Conservation (phyloP, 352 stramenopile species). For the Phytopythium vexans region DNA sequence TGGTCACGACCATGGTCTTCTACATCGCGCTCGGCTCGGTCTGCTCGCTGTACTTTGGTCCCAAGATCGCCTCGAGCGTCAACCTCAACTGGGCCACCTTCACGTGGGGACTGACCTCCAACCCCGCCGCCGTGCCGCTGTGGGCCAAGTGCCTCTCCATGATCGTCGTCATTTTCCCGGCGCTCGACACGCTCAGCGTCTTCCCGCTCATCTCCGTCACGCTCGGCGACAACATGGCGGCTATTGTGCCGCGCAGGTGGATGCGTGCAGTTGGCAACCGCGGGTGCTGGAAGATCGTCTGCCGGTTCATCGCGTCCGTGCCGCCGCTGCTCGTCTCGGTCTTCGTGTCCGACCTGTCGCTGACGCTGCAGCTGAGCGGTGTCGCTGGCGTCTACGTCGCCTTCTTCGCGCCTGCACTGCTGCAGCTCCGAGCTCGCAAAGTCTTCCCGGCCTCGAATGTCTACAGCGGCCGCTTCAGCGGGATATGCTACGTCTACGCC, state of each 20-base stretch:
- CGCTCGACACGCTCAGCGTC: conserved; percentile 87
- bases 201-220: conserved; percentile 92
- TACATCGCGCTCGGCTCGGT: conserved; percentile 80
- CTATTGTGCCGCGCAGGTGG: conserved; percentile 48
- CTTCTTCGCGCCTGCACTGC: conserved; percentile 72
- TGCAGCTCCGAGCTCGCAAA: conserved; percentile 53
- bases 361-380: conserved; percentile 86
- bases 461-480: conserved; percentile 69
- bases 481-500: conserved; percentile 42
- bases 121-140: conserved; percentile 36
- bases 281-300: conserved; percentile 69
- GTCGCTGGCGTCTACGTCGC: conserved; percentile 78
- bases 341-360: conserved; percentile 78
- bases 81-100: conserved; percentile 92
- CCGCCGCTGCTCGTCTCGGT: conserved; percentile 78
- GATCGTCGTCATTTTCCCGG: conserved; percentile 88
- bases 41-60: conserved; percentile 85
- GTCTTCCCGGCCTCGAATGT: conserved; percentile 49
- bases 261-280: conserved; percentile 21
- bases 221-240: conserved; percentile 88
- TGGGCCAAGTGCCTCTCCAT: conserved; percentile 64
- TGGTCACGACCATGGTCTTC: conserved; percentile 83
- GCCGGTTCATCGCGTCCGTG: conserved; percentile 69
- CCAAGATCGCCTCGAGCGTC: conserved; percentile 71
- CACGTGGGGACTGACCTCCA: conserved; percentile 62